Evolutionary conservation across 805 yeast species (phyloP), one percentile per base, ranked within the genome.

Genomic region (Aciculoconidium aculeatum): DNA sequence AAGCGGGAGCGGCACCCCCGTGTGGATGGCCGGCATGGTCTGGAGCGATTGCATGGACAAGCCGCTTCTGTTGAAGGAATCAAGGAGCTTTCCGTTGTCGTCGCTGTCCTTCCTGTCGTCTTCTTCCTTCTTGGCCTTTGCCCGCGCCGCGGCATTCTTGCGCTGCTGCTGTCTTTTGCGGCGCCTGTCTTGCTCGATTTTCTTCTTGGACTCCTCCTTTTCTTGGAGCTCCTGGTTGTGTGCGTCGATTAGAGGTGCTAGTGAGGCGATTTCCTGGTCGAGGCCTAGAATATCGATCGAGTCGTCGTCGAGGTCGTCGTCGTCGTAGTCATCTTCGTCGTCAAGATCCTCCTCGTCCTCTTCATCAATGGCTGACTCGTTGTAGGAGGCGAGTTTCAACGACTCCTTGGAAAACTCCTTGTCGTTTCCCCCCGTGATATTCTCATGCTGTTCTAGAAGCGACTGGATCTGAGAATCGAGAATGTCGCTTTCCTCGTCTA

Each of bases 261-360:
- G 46, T 21, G 58, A 48, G 10, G 65, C 65, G 13, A 64, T 53
- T 35, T 63, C 69, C 32, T 57, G 64, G 30, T 64, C 67, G 20
- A 63, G 49, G n/a, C n/a, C n/a, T n/a, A n/a, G n/a, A n/a, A n/a
- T n/a, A n/a, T n/a, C n/a, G 5, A 47, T 49, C 11, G 51, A 41
- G 27, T 59, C 40, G 30, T 51, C 57, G 42, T 53, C 41, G 22
- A 50, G 61, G n/a, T 45, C 25, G 19, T 37, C 45, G 11, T 32
- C 33, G 12, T 28, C 34, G 11, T 27, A 24, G 7, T 28, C 32
- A 8, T 35, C 30, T 6, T 40, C 36, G 15, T 48, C 54, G 26
- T 49, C 56, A 31, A 60, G 65, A 11, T 58, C 46, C 32, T 60
- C 66, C 30, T 61, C 65, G 37, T 58, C 62, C 37, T 60, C 63